Percentiles rank a stretch among this genome's conserved stretches.
phyloP scores from a whole-genome alignment of 805 yeast genomes.

The Saccharomycopsis fermentans region DNA sequence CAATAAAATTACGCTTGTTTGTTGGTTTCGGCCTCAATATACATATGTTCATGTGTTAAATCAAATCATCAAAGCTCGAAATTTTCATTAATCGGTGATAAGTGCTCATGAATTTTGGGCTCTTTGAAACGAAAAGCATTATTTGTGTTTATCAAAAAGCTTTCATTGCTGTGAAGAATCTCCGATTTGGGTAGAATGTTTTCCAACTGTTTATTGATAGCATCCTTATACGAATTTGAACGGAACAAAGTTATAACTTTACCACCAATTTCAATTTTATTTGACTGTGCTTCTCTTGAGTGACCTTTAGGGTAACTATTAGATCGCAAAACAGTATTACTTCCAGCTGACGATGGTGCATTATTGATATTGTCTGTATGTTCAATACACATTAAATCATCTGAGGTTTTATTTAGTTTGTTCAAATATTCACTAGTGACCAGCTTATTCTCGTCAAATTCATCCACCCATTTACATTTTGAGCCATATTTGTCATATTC shows the following conservation, averaged over 20 bases:
- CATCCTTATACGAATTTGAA: background rate
- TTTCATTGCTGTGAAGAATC: background rate
- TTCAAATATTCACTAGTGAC: conserved; percentile 24
- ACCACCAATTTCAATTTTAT: conserved; percentile 6
- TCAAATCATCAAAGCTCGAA: background rate
- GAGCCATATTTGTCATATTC: background rate
- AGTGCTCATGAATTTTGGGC: background rate
- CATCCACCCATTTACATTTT: background rate
- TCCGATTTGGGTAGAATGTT: background rate
- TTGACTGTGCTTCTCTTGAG: background rate
- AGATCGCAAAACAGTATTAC: conserved; percentile 9
- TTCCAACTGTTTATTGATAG: too few relatives aligned
- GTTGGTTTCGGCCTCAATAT: background rate
- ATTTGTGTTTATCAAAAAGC: background rate
- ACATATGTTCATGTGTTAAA: background rate
- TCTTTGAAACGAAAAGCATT: background rate
- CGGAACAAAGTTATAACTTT: conserved; percentile 13
- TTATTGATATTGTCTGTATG: background rate
- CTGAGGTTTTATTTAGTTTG: conserved; percentile 29
- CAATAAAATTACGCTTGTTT: too few relatives aligned
- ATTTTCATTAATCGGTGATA: conserved; percentile 15
- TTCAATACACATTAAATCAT: conserved; percentile 26
- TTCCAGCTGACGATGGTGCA: background rate
- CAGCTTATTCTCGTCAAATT: background rate
- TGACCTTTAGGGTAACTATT: conserved; percentile 18